Base-by-base conservation (phyloP, 129 eudicot genomes). In the Helianthus tuberosus region DNA sequence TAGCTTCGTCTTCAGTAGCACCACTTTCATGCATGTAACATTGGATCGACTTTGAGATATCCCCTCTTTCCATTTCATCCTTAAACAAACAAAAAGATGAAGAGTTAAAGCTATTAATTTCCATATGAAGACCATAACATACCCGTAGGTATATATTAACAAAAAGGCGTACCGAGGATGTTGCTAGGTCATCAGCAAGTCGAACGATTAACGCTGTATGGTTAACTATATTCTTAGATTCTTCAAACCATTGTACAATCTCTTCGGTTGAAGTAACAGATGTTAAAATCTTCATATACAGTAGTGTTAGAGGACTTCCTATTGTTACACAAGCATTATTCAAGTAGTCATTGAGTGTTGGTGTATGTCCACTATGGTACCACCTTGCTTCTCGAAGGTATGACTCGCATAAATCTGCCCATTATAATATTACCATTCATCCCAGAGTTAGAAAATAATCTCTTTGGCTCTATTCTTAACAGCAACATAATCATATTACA, bases 31-130 rank as follows among this genome's bases (percentile, higher is more conserved):
- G 55, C 87, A 79, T 66, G 68, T 75, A 79, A 53, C 87, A 83
- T 10, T 79, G 87, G 43, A 83, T 71, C 32, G 87, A 66, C 68
- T 79, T 79, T 29, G 84, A 49, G 71, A 49, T 62, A 64, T 83
- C 84, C 11, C 84, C 84, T 83, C 81, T 83, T 68, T 50, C 29
- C 68, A 83, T 75, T 59, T 75, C 81, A 7, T 76, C 81, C 84
- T 65, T 25, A 10, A 63, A 20, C 3, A 14, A 75, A 64, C 4
- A 38, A 13, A 8, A 14, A 1, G 2, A 68, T 5, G 23, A 64
- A 15, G 36, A 61, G 32, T 13, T 38, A 64, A 64, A 15, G 17
- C 27, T 14, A 15, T 38, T 15, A 64, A 5, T 64, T 38, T 64
- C 11, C 38, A 6, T 38, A 64, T 9, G 66, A 61, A 61, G 36